Evolutionary conservation across 192 early-diverging fungal species (phyloP), one percentile per base, ranked within the genome.

Genomic region (Ambispora gerdemannii): DNA sequence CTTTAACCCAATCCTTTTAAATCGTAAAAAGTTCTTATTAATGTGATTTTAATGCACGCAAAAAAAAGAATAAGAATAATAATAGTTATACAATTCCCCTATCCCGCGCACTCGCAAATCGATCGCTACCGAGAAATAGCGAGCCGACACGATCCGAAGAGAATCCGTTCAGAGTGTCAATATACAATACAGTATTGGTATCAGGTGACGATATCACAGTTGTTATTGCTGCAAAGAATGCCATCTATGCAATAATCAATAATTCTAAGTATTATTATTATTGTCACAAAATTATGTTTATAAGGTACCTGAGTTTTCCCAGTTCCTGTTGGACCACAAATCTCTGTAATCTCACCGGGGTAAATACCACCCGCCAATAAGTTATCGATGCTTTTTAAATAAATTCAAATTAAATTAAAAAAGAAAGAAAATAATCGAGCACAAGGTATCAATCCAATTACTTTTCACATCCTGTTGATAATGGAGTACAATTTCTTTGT

Each of bases 281-380:
- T 53, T 20, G 10, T 15, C 8, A 61, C 7, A 61, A 28, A 51
- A 69, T 4, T 20, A 20, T n/a, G 20, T 4, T 20, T n/a, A 53
- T 20, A 28, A 2, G 19, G n/a, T 30, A 69, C 67, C 50, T 69
- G 67, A 34, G 67, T 69, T 55, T 69, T 69, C 25, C 67, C 67
- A 25, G 67, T 55, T 51, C 22, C 67, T 31, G 20, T 55, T 20
- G 50, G n/a, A 25, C 67, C 67, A 34, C 32, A 22, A 7, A 69
- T 51, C 22, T 69, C 67, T 17, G 67, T 56, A 55, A 69, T 55
- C 34, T 69, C 67, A 3, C 67, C 50, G 15, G 51, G 50, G 28
- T 25, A 43, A 11, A 69, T 28, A 3, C 67, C 67, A 35, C 67
- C 67, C 19, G 50, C 49, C 13, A 69, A 43, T 32, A 69, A 35